Conservation (phyloP, 768 basidiomycete species). For the Pleurotus eryngii region DNA sequence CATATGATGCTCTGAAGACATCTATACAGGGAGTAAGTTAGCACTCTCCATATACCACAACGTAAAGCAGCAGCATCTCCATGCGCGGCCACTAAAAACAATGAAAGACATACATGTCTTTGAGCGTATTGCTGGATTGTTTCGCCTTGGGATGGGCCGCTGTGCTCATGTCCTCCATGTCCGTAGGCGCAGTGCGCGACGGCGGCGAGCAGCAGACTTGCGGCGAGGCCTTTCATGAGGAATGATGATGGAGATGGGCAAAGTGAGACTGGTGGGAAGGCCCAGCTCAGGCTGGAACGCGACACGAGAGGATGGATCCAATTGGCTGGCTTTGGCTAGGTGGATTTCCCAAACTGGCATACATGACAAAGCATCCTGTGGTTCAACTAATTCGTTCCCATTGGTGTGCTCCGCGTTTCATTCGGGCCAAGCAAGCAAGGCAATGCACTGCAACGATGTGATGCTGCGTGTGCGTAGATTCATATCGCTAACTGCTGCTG, state of each 20-base stretch:
- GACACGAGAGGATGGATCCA: not conserved
- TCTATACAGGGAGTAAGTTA: conserved; percentile 42
- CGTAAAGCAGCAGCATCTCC: conserved; percentile 10
- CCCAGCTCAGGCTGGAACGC: not conserved
- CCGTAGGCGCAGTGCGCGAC: conserved; percentile 27
- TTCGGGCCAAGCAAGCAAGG: no score
- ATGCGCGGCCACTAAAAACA: conserved; percentile 5
- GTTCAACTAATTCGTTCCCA: no score
- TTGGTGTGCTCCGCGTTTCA: no score
- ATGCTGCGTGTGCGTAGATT: no score
- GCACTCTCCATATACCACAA: not conserved
- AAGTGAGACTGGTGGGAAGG: no score
- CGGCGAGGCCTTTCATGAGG: conserved; percentile 44
- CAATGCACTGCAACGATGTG: no score
- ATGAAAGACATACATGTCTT: conserved; percentile 73
- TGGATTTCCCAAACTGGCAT: no score
- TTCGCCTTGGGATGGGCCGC: conserved; percentile 49
- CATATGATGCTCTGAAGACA: conserved; percentile 90
- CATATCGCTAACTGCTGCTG: no score
- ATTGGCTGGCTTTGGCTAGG: not conserved
- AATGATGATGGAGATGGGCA: not conserved
- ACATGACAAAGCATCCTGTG: not conserved
- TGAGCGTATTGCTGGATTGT: conserved; percentile 82
- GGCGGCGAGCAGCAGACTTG: conserved; percentile 35
- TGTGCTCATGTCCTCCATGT: conserved; percentile 64